These are phyloP conservation scores for Populus tomentosa DNA, from an alignment of 441 rosid genomes.

Conservation along the genomic window DNA sequence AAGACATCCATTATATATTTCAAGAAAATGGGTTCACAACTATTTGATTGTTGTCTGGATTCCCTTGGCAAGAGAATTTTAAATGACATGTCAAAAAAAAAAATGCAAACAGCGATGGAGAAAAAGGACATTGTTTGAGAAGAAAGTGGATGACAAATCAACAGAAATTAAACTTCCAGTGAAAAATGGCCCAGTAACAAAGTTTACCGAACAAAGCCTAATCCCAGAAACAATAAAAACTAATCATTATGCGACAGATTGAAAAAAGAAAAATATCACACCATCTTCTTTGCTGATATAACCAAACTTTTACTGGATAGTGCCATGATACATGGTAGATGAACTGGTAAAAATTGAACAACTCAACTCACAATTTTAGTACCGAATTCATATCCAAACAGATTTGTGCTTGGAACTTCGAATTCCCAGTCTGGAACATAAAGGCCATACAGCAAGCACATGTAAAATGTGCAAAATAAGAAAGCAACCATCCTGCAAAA, in stretches of 20 bases:
- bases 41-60: background rate
- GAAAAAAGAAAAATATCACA: background rate
- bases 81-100: background rate
- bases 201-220: background rate
- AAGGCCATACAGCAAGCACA: slow-evolving; percentile 50
- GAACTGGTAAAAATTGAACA: background rate
- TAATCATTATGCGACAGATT: background rate
- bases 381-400: slow-evolving; percentile 21
- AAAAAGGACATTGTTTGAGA: background rate
- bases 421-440: slow-evolving; percentile 60
- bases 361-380: slow-evolving; percentile 39
- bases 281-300: background rate
- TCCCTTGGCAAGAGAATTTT: background rate
- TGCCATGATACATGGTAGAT: background rate
- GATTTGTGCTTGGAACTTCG: slow-evolving; percentile 27
- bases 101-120: background rate
- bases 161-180: background rate
- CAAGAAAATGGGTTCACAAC: background rate
- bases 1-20: background rate
- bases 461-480: slow-evolving; percentile 33
- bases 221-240: background rate
- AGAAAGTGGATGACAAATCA: background rate
- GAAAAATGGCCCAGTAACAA: background rate
- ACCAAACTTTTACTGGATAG: background rate
- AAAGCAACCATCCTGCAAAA: slow-evolving; percentile 43